Conservation (phyloP, 257 asterid genomes). For the Paulownia fortunei region DNA sequence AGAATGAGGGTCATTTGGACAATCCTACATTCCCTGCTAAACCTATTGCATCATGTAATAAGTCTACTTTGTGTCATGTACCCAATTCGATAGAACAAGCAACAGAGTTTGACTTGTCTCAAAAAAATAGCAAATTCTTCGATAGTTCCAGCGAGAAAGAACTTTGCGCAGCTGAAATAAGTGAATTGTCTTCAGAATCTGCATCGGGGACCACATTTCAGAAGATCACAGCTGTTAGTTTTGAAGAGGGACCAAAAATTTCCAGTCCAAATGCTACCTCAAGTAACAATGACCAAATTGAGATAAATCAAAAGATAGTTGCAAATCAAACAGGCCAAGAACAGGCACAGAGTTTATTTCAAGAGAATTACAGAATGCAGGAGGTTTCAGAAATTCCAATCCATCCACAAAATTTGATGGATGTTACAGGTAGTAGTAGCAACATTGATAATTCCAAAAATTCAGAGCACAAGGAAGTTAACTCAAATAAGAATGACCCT, state of each 20-base stretch:
- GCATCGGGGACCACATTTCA: conserved; percentile 50
- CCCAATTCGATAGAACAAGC: conserved; percentile 46
- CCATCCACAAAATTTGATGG: conserved; percentile 38
- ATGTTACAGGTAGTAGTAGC: conserved; percentile 55
- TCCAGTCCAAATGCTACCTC: conserved; percentile 46
- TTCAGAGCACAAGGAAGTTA: conserved; percentile 53
- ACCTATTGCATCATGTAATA: conserved; percentile 27
- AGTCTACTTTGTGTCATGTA: conserved; percentile 31
- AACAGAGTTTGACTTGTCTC: conserved; percentile 35
- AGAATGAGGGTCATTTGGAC: conserved; percentile 33
- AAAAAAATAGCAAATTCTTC: conserved; percentile 32
- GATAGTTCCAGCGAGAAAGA: conserved; percentile 36
- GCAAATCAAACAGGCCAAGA: conserved; percentile 42
- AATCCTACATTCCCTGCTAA: conserved; percentile 28
- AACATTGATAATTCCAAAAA: conserved; percentile 39
- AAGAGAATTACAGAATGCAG: conserved; percentile 42
- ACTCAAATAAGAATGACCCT: conserved; percentile 44
- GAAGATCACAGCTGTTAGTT: conserved; percentile 32
- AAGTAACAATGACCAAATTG: conserved; percentile 41
- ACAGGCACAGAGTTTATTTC: conserved; percentile 38
- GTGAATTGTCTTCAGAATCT: conserved; percentile 70
- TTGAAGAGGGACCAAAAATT: conserved; percentile 36
- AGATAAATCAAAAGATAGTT: conserved; percentile 24
- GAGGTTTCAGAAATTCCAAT: conserved; percentile 41
- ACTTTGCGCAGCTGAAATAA: conserved; percentile 51